A percentile compares a stretch with the other conserved stretches of the same genome.
phyloP scores from a whole-genome alignment of 1,284 basidiomycete genomes.

The Puccinia polysora region DNA sequence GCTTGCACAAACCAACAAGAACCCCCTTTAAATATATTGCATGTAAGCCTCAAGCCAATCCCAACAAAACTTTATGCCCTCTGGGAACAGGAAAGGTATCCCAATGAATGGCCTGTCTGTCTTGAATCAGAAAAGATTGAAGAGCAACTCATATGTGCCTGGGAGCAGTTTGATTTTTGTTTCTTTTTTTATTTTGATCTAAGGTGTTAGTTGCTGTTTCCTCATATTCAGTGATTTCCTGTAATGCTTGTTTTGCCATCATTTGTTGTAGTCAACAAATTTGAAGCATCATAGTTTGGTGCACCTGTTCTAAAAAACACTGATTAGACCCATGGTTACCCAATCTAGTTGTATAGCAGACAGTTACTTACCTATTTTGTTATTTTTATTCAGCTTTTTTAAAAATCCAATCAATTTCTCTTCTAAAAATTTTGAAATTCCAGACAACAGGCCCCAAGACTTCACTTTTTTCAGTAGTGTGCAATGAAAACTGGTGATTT shows the following conservation, averaged over 20 bases:
- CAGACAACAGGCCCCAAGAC: constrained; percentile 2
- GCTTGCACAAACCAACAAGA: not conserved
- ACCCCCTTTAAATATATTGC: not conserved
- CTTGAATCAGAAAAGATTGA: not conserved
- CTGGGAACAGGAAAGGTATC: no score
- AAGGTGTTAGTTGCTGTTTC: not conserved
- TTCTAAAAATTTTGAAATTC: not conserved
- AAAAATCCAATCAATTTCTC: constrained; percentile 12
- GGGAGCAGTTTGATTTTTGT: no score
- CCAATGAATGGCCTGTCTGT: no score
- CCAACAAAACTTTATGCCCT: no score
- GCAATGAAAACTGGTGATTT: not conserved
- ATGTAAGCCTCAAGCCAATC: not conserved
- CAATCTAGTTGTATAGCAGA: not conserved
- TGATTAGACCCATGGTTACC: no score
- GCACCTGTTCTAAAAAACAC: no score
- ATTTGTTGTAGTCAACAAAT: not conserved
- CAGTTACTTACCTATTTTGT: constrained; percentile 1
- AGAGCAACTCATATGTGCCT: not conserved
- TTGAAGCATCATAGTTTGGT: not conserved
- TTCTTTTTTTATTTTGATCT: not conserved
- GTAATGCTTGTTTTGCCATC: not conserved
- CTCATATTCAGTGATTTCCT: not conserved
- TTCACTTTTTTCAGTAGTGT: not conserved
- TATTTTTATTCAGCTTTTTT: no score